A percentile compares a stretch with the other conserved stretches of the same genome.
Evolutionary conservation across 352 stramenopile genomes (phyloP).

Genomic region (Peronospora belbahrii): DNA sequence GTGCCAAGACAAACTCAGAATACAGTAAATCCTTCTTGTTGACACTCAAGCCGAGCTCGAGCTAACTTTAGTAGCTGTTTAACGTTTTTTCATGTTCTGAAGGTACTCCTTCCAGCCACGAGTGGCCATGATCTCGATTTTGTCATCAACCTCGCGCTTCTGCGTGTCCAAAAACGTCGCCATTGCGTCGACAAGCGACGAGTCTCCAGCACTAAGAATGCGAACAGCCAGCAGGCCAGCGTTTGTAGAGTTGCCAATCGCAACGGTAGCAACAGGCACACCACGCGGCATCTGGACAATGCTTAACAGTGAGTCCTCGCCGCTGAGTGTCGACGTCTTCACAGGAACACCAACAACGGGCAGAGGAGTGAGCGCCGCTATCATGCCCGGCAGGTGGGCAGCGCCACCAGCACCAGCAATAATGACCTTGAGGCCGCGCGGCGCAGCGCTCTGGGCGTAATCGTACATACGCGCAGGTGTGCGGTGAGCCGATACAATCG

Average conservation of each 20-base stretch:
- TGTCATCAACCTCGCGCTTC: conserved; percentile 89
- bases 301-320: conserved; percentile 95
- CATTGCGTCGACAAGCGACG: conserved; percentile 81
- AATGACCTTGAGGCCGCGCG: conserved; percentile 89
- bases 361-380: conserved; percentile 78
- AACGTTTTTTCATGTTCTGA: conserved; percentile 46
- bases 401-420: conserved; percentile 95
- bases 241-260: conserved; percentile 97
- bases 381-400: conserved; percentile 95
- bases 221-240: conserved; percentile 95
- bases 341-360: conserved; percentile 96
- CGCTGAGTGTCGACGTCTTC: conserved; percentile 96
- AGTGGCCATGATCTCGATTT: conserved; percentile 84
- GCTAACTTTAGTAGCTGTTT: conserved; percentile 11
- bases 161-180: conserved; percentile 88
- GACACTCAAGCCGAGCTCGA: background rate
- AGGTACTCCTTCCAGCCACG: conserved; percentile 91
- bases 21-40: conserved; percentile 21
- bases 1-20: conserved; percentile 14
- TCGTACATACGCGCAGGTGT: conserved; percentile 94
- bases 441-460: conserved; percentile 88
- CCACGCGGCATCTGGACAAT: conserved; percentile 99
- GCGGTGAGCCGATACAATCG: conserved; percentile 97
- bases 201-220: conserved; percentile 85
- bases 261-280: conserved; percentile 96